Percentiles rank a stretch among this genome's conserved stretches.
Conservation (phyloP, 108 stramenopile genomes). For the Skeletonema costatum region DNA sequence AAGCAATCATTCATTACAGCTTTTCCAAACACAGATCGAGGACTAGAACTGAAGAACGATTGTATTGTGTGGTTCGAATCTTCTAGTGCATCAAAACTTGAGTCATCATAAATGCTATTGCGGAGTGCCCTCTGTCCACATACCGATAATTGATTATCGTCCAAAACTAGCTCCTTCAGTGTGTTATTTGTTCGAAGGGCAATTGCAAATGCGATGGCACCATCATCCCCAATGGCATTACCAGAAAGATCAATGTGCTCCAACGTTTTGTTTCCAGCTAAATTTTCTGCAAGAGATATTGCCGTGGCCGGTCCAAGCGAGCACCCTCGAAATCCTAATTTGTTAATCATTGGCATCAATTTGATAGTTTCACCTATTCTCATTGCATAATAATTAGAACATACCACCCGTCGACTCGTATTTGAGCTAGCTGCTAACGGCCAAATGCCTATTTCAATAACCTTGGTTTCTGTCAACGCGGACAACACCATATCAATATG, state of each 20-base stretch:
- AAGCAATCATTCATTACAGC: background rate
- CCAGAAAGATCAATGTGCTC: background rate
- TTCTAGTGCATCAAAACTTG: background rate
- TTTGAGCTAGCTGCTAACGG: background rate
- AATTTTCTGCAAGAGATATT: background rate
- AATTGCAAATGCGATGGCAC: constrained; percentile 18
- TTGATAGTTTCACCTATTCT: background rate
- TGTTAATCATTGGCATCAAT: background rate
- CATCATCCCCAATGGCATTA: constrained; percentile 28
- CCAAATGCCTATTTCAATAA: background rate
- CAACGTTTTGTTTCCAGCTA: background rate
- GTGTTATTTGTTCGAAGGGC: constrained; percentile 20
- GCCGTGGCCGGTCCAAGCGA: background rate
- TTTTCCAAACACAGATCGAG: background rate
- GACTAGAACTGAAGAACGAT: background rate
- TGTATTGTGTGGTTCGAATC: background rate
- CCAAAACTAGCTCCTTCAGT: background rate
- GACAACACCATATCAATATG: background rate
- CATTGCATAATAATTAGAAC: background rate
- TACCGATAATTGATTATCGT: background rate
- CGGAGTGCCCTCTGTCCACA: background rate
- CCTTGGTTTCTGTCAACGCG: background rate
- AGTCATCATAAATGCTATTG: background rate
- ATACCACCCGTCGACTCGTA: background rate
- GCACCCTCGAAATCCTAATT: background rate